These are phyloP conservation scores for Ganoderma meredithae DNA, from an alignment of 1,284 basidiomycete species.

Conservation along the genomic window DNA sequence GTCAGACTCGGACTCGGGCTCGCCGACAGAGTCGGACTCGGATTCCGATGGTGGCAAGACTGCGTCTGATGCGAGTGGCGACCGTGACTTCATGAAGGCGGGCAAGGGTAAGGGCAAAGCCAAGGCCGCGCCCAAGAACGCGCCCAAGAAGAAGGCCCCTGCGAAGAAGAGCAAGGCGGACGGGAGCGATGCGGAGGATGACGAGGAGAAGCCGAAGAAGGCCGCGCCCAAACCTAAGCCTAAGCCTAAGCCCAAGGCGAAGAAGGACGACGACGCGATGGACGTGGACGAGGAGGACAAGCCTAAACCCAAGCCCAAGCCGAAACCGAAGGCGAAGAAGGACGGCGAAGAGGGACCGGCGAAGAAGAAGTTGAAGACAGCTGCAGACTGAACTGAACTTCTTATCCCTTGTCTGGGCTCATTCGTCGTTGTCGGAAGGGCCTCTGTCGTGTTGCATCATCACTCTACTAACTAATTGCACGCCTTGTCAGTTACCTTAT, in stretches of 20 bases:
- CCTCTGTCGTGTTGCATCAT: background rate
- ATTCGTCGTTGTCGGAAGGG: background rate
- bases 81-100: conserved; percentile 64
- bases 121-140: conserved; percentile 42
- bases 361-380: conserved; percentile 74
- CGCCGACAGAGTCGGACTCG: conserved; percentile 79
- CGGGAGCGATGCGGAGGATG: conserved; percentile 48
- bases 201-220: conserved; percentile 45
- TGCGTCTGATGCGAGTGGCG: conserved; percentile 82
- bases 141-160: conserved; percentile 50
- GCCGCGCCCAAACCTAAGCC: conserved; percentile 45
- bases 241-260: conserved; percentile 53
- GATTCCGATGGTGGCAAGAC: conserved; percentile 78
- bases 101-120: conserved; percentile 51
- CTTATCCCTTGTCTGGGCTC: background rate
- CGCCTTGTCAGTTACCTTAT: conserved; percentile 3
- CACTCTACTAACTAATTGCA: conserved; percentile 6
- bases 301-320: conserved; percentile 53
- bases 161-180: conserved; percentile 44
- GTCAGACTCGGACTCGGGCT: conserved; percentile 84
- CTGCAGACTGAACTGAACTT: conserved; percentile 31
- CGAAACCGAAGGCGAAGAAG: conserved; percentile 55
- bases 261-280: conserved; percentile 46
- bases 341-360: conserved; percentile 63
- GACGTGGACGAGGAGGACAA: conserved; percentile 51